Evolutionary conservation across 768 basidiomycete species (phyloP), one percentile per base, ranked within the genome.

Genomic region (Brasilioporus rufonigricans): DNA sequence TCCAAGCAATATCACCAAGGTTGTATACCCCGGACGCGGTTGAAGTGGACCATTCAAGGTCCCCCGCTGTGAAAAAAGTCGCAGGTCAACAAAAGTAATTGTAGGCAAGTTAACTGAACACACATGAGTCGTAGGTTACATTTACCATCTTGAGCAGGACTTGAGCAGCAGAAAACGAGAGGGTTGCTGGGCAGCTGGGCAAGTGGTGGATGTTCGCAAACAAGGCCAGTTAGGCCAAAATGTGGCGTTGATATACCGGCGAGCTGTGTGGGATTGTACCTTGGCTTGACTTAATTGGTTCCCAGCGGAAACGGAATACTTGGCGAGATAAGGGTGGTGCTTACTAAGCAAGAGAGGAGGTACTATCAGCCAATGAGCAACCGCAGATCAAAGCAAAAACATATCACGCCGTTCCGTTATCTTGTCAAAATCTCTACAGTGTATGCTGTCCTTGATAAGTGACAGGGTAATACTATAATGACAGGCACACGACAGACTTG

Each of bases 1-100:
- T 74, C 87, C 85, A 87, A 7, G 85, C 80, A 44, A 87, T 82
- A 68, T 87, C 82, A 53, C 86, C 86, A 43, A 84, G 74, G 65
- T 82, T 78, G 74, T 81, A 84, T 31, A 78, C 71, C 21, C 63
- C 65, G 8, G 68, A 60, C 1, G 9, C 24, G 5, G 51, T 53
- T 36, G 56, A 56, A 49, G 66, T 62, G 48, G 59, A 61, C 61
- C 61, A 73, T 16, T 64, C 12, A n/a, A 80, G 63, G 55, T 75
- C 73, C 10, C 71, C 74, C 31, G 79, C 77, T 79, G 60, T 2
- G 40, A n/a, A 33, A 21, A 27, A 13, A 24, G 23, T 29, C 8
- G 9, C 24, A 44, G 3, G 33, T 63, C 12, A 52, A 24, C 13
- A 4, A 50, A 39, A 47, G 40, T 36, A 31, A 18, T 18, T 43